A percentile compares a stretch with the other conserved stretches of the same genome.
Evolutionary conservation across 139 green algal species (phyloP).

Genomic region (Chlamydomonas schloesseri): DNA sequence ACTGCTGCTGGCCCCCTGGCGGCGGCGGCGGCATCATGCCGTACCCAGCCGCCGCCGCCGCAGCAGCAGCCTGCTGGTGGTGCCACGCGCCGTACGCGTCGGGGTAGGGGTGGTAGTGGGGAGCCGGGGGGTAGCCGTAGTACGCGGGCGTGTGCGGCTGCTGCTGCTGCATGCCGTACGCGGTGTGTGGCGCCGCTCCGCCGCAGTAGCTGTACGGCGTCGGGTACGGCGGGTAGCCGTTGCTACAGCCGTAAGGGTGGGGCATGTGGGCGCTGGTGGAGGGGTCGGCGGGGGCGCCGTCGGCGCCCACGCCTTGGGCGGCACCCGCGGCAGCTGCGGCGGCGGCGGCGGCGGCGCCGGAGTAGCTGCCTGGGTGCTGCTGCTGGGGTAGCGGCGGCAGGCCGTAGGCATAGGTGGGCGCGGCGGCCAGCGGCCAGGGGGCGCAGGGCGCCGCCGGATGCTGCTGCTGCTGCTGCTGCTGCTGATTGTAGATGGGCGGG

Average conservation of each 20-base stretch:
- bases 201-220: no score
- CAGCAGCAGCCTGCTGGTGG: no score
- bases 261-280: background rate
- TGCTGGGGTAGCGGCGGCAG: no score
- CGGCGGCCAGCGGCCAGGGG: background rate
- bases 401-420: background rate
- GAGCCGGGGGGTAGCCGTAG: background rate
- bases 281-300: no score
- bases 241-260: background rate
- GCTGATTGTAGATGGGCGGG: no score
- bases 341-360: no score
- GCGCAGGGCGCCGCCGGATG: background rate
- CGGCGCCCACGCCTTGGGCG: no score
- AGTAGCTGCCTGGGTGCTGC: no score
- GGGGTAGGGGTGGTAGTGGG: background rate
- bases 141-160: constrained; percentile 2
- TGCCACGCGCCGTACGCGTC: no score
- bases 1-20: background rate
- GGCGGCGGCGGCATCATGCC: background rate
- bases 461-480: background rate
- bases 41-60: background rate
- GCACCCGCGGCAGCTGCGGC: no score
- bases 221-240: constrained; percentile 2
- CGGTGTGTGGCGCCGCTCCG: no score
- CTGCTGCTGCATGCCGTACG: no score